Conservation (phyloP, 306 rosid species). For the Castanopsis chinensis region DNA sequence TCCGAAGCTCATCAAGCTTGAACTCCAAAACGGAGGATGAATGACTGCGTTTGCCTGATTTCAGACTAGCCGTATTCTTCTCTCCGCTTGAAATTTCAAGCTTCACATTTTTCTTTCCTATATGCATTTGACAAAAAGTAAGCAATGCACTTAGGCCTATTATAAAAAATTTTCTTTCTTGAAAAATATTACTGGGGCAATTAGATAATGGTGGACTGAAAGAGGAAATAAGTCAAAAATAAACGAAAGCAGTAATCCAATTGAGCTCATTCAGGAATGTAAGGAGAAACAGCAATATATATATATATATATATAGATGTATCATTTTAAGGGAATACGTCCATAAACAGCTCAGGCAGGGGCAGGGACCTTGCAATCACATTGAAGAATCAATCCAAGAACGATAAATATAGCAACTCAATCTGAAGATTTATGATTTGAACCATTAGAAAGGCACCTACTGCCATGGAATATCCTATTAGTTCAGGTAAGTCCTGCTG, state of each 20-base stretch:
- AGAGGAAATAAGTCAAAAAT: neutral
- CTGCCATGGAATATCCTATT: neutral
- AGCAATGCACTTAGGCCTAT: slow-evolving; percentile 2
- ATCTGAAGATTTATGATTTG: neutral
- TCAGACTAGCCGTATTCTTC: slow-evolving; percentile 45
- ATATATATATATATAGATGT: neutral
- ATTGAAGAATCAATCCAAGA: neutral
- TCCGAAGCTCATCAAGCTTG: slow-evolving; percentile 79
- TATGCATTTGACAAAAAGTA: slow-evolving; percentile 6
- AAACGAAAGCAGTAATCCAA: neutral
- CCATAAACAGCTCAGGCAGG: neutral
- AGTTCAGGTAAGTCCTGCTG: neutral
- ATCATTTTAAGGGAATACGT: neutral
- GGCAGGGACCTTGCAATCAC: neutral
- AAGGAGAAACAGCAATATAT: neutral
- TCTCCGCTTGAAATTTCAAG: slow-evolving; percentile 54
- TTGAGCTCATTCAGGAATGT: neutral
- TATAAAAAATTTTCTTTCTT: neutral
- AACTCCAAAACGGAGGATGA: slow-evolving; percentile 65
- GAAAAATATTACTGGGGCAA: neutral
- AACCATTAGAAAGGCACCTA: neutral
- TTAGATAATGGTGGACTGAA: neutral
- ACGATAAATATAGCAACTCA: neutral
- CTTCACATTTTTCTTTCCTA: slow-evolving; percentile 65
- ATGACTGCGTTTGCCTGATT: slow-evolving; percentile 42